Conservation (phyloP, 1,139 yeast species). For the Pneumocystis murina region DNA sequence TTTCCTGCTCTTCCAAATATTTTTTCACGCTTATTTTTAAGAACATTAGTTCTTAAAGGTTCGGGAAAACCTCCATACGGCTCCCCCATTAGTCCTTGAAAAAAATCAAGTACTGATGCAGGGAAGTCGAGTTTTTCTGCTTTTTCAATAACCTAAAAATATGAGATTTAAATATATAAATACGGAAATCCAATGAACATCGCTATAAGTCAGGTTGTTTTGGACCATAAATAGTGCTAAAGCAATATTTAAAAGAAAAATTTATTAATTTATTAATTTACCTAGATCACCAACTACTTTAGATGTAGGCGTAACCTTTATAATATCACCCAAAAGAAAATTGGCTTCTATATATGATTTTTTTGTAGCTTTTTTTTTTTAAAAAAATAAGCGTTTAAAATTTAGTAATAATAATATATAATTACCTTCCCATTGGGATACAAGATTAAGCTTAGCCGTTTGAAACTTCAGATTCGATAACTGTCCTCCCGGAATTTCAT, state of each 20-base stretch:
- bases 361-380: slow-evolving; percentile 57
- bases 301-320: slow-evolving; percentile 96
- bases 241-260: not conserved
- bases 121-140: slow-evolving; percentile 95
- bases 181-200: slow-evolving; percentile 34
- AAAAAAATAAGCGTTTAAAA: not conserved
- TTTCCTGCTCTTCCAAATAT: slow-evolving; percentile 84
- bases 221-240: slow-evolving; percentile 94
- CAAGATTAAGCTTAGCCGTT: slow-evolving; percentile 96
- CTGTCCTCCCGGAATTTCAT: slow-evolving; percentile 99
- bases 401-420: not conserved
- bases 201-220: slow-evolving; percentile 72
- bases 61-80: slow-evolving; percentile 99
- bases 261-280: not conserved
- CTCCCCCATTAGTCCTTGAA: slow-evolving; percentile 98
- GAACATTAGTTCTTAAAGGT: slow-evolving; percentile 81
- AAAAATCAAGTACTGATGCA: slow-evolving; percentile 90
- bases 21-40: slow-evolving; percentile 80
- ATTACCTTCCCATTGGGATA: slow-evolving; percentile 63
- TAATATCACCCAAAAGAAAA: slow-evolving; percentile 80
- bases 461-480: slow-evolving; percentile 93
- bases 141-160: slow-evolving; percentile 30
- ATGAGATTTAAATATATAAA: too few relatives aligned
- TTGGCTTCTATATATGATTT: slow-evolving; percentile 86
- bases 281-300: slow-evolving; percentile 91